Evolutionary conservation across 164 flowering plant species (phyloP).

Genomic region (Kalanchoe fedtschenkoi): DNA sequence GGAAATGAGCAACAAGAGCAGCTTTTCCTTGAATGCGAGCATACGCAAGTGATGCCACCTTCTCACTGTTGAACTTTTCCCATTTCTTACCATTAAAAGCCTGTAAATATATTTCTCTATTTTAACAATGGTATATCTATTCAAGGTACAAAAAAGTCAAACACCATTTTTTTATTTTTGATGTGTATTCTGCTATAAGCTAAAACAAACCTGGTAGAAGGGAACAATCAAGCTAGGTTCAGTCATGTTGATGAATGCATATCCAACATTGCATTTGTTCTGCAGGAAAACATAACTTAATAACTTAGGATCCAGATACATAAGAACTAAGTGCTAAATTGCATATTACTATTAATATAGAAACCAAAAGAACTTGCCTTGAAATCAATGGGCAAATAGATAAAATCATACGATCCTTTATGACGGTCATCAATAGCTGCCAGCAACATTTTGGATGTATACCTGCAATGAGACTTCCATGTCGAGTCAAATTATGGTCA

Average conservation of each 20-base stretch:
- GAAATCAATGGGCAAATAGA: constrained; percentile 83
- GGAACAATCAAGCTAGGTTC: constrained; percentile 58
- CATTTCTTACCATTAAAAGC: constrained; percentile 80
- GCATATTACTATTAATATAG: background rate
- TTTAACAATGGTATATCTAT: background rate
- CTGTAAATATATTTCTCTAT: constrained; percentile 21
- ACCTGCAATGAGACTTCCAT: constrained; percentile 25
- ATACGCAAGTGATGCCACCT: constrained; percentile 83
- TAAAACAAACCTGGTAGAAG: constrained; percentile 49
- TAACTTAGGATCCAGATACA: background rate
- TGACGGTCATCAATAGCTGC: constrained; percentile 70
- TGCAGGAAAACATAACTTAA: constrained; percentile 11
- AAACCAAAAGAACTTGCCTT: constrained; percentile 33
- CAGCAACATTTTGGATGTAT: constrained; percentile 81
- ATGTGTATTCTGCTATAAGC: background rate
- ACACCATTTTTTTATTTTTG: background rate
- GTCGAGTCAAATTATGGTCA: background rate
- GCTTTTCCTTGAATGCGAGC: constrained; percentile 85
- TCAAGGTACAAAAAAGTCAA: background rate
- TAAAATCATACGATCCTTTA: constrained; percentile 72
- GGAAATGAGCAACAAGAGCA: constrained; percentile 83
- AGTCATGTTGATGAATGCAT: constrained; percentile 83
- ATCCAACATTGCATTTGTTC: constrained; percentile 93
- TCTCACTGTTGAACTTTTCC: constrained; percentile 93
- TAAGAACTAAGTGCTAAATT: background rate